A percentile compares a stretch with the other conserved stretches of the same genome.
Evolutionary conservation across 1,139 yeast genomes (phyloP).

Genomic region (Suhomyces wounanorum): DNA sequence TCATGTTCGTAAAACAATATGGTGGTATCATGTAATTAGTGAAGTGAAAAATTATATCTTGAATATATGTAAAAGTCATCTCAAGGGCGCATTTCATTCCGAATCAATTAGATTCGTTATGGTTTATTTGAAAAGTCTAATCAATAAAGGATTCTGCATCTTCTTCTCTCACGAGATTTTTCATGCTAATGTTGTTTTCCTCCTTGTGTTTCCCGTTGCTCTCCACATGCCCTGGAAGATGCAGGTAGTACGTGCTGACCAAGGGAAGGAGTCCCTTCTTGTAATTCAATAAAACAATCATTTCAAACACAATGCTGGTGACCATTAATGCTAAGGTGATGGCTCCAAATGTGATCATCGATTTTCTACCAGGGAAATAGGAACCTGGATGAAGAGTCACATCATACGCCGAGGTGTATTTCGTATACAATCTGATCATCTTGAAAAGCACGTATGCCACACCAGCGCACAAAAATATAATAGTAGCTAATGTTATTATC

Average conservation of each 20-base stretch:
- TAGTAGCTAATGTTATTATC: conserved; percentile 30
- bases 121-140: background rate
- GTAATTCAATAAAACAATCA: conserved; percentile 40
- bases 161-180: background rate
- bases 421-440: conserved; percentile 49
- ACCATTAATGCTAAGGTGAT: conserved; percentile 44
- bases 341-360: conserved; percentile 51
- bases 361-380: conserved; percentile 51
- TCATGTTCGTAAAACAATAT: background rate
- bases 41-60: background rate
- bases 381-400: conserved; percentile 27
- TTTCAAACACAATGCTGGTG: conserved; percentile 39
- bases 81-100: background rate
- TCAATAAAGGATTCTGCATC: conserved; percentile 9
- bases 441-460: conserved; percentile 54
- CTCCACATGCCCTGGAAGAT: conserved; percentile 19
- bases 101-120: background rate
- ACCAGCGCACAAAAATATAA: conserved; percentile 41
- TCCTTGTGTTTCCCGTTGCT: background rate
- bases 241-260: conserved; percentile 27
- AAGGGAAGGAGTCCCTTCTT: conserved; percentile 41
- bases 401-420: conserved; percentile 33
- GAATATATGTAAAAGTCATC: background rate
- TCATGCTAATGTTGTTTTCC: conserved; percentile 2
- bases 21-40: background rate